Conservation (phyloP, 2,329 filamentous ascomycete genomes). For the Pseudogymnoascus sp. region DNA sequence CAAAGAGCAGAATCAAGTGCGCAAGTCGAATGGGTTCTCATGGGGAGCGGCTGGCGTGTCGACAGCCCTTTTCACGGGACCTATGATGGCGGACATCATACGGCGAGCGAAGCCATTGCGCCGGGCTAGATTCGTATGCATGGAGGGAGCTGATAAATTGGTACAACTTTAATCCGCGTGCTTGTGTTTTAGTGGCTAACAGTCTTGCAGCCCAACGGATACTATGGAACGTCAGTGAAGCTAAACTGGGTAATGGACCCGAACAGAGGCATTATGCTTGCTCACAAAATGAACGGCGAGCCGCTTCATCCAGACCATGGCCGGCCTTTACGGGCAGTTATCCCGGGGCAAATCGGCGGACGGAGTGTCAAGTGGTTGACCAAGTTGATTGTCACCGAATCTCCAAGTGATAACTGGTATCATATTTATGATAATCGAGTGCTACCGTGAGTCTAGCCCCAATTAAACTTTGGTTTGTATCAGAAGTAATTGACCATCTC, state of each 20-base stretch:
- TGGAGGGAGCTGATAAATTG: slow-evolving; percentile 81
- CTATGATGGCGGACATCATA: slow-evolving; percentile 64
- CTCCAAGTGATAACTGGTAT: slow-evolving; percentile 87
- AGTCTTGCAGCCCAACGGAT: slow-evolving; percentile 57
- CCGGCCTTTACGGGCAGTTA: slow-evolving; percentile 70
- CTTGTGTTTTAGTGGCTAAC: neutral
- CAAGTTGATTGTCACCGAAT: slow-evolving; percentile 66
- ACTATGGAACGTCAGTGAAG: slow-evolving; percentile 82
- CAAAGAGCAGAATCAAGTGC: slow-evolving; percentile 86
- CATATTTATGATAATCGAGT: slow-evolving; percentile 92
- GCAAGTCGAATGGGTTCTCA: slow-evolving; percentile 89
- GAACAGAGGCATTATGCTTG: slow-evolving; percentile 76
- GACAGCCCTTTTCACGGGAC: slow-evolving; percentile 81
- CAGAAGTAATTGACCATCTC: neutral
- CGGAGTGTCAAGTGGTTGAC: slow-evolving; percentile 91
- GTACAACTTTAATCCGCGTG: neutral
- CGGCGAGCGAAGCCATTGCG: slow-evolving; percentile 57
- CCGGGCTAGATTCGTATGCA: slow-evolving; percentile 74
- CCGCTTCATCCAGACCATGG: slow-evolving; percentile 75
- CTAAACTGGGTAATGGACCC: slow-evolving; percentile 81
- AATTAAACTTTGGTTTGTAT: too few relatives aligned
- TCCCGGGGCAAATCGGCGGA: slow-evolving; percentile 87
- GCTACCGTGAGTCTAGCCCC: slow-evolving; percentile 42
- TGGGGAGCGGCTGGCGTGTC: slow-evolving; percentile 86
- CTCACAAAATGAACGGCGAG: slow-evolving; percentile 87